Base-by-base conservation (phyloP, 148 eudicot species). In the Vaccinium macrocarpon region DNA sequence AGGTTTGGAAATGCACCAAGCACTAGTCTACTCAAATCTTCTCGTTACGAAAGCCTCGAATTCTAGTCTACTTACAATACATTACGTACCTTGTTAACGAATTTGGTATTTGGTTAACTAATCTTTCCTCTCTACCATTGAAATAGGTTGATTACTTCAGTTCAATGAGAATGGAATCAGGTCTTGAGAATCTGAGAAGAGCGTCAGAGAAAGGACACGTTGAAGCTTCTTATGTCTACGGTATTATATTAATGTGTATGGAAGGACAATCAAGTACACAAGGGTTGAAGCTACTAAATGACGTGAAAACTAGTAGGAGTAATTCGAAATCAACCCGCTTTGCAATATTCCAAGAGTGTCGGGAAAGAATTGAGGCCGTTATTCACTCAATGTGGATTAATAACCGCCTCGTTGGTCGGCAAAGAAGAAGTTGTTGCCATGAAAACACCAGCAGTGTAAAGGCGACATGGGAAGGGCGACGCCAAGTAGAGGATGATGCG, bases 221-320 rank as follows among this genome's bases (percentile, higher is more conserved):
- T 16, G 86, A 87, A 56, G 86, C 88, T 8, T 80, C 81, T 15
- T 84, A 87, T 46, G 88, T 87, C 1, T 84, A 74, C 9, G 88
- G 84, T 12, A 84, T 87, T 25, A 80, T 84, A 25, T 62, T 86
- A 49, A 15, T 78, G 8, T 84, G 82, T 35, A 51, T n/a, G 72
- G 82, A 52, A 5, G 78, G 86, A 29, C 35, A 51, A 14, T 78
- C 64, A 25, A 79, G 61, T 2, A 5, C 51, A 21, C 23, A 84
- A 10, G 82, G 82, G 0, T 2, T 84, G 0, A 32, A 68, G 32
- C 29, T 84, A 66, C 50, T 78, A 12, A 84, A 78, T 32, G 73
- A 23, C 0, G n/a, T 68, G 66, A 50, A 18, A 10, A 1, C 11
- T n/a, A 8, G 52, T 32, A 32, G 35, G 35, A 32, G 35, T 15